A percentile compares a stretch with the other conserved stretches of the same genome.
Evolutionary conservation across 495 filamentous ascomycete species (phyloP).

Genomic region (Trichoderma orchidacearum): DNA sequence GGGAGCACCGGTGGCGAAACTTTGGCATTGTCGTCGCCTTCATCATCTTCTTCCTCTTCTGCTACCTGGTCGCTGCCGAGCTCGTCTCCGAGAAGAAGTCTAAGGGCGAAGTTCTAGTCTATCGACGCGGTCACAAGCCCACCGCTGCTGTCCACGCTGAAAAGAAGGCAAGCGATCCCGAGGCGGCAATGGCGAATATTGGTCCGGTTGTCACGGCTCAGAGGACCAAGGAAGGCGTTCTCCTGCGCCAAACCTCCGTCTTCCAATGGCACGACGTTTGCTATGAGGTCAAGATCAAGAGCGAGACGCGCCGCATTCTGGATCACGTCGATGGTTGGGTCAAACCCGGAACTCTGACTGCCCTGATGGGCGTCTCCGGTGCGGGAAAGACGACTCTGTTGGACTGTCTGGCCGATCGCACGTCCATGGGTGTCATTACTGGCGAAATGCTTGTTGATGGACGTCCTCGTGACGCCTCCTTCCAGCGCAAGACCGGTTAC

Average conservation of each 20-base stretch:
- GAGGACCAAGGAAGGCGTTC: constrained; percentile 28
- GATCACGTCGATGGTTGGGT: constrained; percentile 83
- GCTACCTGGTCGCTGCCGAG: constrained; percentile 63
- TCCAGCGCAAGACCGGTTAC: constrained; percentile 90
- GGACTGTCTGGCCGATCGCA: constrained; percentile 63
- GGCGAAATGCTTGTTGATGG: constrained; percentile 83
- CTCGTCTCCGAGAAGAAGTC: constrained; percentile 63
- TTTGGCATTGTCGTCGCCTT: constrained; percentile 70
- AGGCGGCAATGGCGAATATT: constrained; percentile 32
- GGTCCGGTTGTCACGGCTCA: constrained; percentile 19
- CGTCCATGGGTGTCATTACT: constrained; percentile 73
- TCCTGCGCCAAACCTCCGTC: constrained; percentile 49
- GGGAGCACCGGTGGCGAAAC: constrained; percentile 61
- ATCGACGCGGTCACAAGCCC: constrained; percentile 61
- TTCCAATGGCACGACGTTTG: constrained; percentile 81
- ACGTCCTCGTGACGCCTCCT: constrained; percentile 56
- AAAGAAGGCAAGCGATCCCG: constrained; percentile 34
- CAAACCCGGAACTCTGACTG: constrained; percentile 79
- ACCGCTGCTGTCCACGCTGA: constrained; percentile 32
- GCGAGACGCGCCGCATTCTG: constrained; percentile 57
- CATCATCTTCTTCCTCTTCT: constrained; percentile 47
- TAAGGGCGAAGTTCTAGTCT: constrained; percentile 82
- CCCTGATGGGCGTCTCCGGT: constrained; percentile 70
- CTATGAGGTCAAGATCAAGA: constrained; percentile 85
- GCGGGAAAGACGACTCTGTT: constrained; percentile 65